Base-by-base conservation (phyloP, 495 filamentous ascomycete species). In the Xanthoparmelia taractica region DNA sequence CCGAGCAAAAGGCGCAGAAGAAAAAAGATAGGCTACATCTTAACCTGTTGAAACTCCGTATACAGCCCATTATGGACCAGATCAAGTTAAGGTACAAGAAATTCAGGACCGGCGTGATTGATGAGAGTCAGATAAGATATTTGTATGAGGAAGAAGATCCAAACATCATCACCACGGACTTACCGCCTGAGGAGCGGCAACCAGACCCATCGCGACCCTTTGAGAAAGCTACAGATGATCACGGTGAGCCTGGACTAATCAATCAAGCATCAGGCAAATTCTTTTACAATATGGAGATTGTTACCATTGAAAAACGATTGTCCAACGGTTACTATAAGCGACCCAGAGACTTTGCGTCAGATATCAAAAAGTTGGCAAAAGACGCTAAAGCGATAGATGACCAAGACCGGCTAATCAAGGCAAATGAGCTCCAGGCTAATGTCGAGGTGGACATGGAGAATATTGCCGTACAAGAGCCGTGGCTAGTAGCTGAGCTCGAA, bases 41-140 rank as follows among this genome's bases (percentile, higher is more conserved):
- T 41, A 96, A 97, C 71, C 73, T 87, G 60, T 76, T 98, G 60
- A 97, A 97, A 75, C 80, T 93, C 23, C 80, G 87, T 31, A 84
- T 98, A 59, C 91, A 96, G 73, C 88, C 88, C 17, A 87, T 96
- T 66, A 96, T 98, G 91, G 93, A 97, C 65, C 88, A 95, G 74
- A 89, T 97, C 63, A 89, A 94, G 67, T 84, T 82, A 63, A 84
- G 82, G 67, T 92, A 94, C 73, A 88, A 87, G 71, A 87, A 87
- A 63, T 97, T 97, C 77, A 82, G 90, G 52, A 82, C 82, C 34
- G 87, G 90, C 6, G 82, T 90, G 38, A 85, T 98, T 68, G 86
- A 89, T 23, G 82, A 90, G 52, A 74, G 74, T 5, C 76, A 84
- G 43, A 90, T 95, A 57, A 75, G 80, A 36, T 95, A 97, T 70